Evolutionary conservation across 805 yeast genomes (phyloP).

Genomic region (Cyberlindnera euphorbiiphila): DNA sequence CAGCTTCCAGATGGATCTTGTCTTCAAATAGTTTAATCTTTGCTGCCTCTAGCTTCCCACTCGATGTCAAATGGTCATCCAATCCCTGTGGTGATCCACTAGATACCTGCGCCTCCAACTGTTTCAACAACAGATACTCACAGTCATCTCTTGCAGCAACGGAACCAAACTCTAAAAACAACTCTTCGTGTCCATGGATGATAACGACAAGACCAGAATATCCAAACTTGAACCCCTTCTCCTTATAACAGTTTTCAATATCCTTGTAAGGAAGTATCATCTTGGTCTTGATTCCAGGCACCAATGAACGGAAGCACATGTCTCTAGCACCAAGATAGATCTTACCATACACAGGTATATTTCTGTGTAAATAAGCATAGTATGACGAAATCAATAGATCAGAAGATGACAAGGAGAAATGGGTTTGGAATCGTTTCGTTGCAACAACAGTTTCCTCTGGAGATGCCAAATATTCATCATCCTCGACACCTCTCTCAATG

Average conservation of each 20-base stretch:
- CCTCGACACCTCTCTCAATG: constrained; percentile 34
- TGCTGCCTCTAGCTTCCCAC: constrained; percentile 45
- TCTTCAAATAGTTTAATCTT: constrained; percentile 66
- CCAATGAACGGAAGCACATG: constrained; percentile 75
- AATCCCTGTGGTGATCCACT: constrained; percentile 6
- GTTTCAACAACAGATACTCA: constrained; percentile 47
- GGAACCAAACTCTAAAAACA: constrained; percentile 73
- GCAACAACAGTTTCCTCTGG: constrained; percentile 42
- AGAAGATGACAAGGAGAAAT: constrained; percentile 57
- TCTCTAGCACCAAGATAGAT: constrained; percentile 64
- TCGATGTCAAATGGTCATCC: constrained; percentile 20
- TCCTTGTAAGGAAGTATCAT: constrained; percentile 81
- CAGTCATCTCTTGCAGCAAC: constrained; percentile 69
- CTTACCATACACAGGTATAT: constrained; percentile 81
- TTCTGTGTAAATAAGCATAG: constrained; percentile 61
- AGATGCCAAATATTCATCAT: constrained; percentile 48
- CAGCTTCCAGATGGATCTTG: constrained; percentile 52
- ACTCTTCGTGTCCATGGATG: constrained; percentile 70
- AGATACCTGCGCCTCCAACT: constrained; percentile 37
- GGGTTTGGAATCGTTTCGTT: constrained; percentile 54
- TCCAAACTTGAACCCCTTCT: constrained; percentile 64
- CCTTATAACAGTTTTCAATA: constrained; percentile 64
- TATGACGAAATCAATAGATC: constrained; percentile 63
- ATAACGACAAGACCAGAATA: constrained; percentile 69
- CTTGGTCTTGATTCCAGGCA: constrained; percentile 73